Evolutionary conservation across 2,329 filamentous ascomycete genomes (phyloP).

Genomic region (Fusarium sp.): DNA sequence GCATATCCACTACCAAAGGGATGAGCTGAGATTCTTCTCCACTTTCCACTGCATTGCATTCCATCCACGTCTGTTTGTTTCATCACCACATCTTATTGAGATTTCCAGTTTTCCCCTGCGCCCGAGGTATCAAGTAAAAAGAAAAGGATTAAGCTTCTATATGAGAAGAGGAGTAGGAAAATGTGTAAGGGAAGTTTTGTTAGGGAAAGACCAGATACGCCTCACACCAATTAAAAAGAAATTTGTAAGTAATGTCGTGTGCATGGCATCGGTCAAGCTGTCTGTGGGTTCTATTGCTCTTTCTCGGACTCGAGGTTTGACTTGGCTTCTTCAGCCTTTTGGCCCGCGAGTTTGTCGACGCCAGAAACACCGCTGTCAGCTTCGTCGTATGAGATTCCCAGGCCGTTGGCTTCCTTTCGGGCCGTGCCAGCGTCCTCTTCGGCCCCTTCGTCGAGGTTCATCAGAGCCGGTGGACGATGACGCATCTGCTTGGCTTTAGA

Average conservation of each 20-base stretch:
- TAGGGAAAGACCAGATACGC: constrained; percentile 27
- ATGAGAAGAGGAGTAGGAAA: constrained; percentile 17
- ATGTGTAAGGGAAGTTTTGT: constrained; percentile 17
- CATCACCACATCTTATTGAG: constrained; percentile 18
- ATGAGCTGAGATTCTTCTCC: constrained; percentile 7
- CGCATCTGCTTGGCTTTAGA: constrained; percentile 88
- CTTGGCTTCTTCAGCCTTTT: constrained; percentile 48
- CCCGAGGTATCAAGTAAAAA: constrained; percentile 35
- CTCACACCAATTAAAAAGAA: constrained; percentile 12
- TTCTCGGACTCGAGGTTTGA: constrained; percentile 42
- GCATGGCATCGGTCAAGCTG: constrained; percentile 34
- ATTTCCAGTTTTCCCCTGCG: constrained; percentile 19
- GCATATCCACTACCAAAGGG: constrained; percentile 1
- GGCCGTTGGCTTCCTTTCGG: constrained; percentile 46
- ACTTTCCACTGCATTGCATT: neutral
- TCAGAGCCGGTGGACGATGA: constrained; percentile 88
- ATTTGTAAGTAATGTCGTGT: neutral
- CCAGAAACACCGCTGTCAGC: constrained; percentile 55
- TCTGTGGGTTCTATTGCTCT: constrained; percentile 37
- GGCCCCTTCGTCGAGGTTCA: constrained; percentile 67
- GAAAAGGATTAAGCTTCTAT: constrained; percentile 30
- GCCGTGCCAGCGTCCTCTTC: constrained; percentile 43
- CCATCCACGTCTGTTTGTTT: neutral
- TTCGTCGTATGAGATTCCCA: constrained; percentile 55
- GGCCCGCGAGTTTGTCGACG: constrained; percentile 51